Conservation (phyloP, 2,329 filamentous ascomycete genomes). For the Herpotrichia juniperi region DNA sequence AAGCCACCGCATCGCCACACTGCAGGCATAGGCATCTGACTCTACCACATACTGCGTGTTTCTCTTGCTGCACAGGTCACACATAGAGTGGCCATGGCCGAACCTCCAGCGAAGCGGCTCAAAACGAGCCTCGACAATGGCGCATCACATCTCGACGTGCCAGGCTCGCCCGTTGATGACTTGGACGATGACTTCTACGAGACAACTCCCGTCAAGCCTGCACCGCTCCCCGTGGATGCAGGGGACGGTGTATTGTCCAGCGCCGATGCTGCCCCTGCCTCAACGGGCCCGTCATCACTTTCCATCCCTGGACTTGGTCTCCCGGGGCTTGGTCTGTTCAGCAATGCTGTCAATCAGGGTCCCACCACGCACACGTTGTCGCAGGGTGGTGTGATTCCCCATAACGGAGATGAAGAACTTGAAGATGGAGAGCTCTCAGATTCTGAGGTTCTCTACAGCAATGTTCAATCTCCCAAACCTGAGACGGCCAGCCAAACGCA, state of each 20-base stretch:
- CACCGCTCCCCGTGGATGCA: slow-evolving; percentile 22
- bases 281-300: slow-evolving; percentile 24
- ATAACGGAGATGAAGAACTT: slow-evolving; percentile 22
- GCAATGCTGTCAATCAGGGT: background rate
- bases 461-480: slow-evolving; percentile 7
- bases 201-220: slow-evolving; percentile 36
- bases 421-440: slow-evolving; percentile 45
- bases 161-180: slow-evolving; percentile 47
- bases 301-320: slow-evolving; percentile 45
- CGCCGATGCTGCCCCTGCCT: slow-evolving; percentile 30
- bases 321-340: too few species aligned
- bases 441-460: slow-evolving; percentile 35
- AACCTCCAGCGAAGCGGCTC: slow-evolving; percentile 51
- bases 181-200: slow-evolving; percentile 49
- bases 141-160: slow-evolving; percentile 41
- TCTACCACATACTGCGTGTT: slow-evolving; percentile 20
- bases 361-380: background rate
- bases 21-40: slow-evolving; percentile 10
- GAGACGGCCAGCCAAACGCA: background rate
- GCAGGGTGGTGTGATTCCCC: background rate
- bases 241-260: slow-evolving; percentile 19
- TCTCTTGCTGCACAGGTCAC: slow-evolving; percentile 19
- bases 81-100: slow-evolving; percentile 29
- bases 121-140: slow-evolving; percentile 46
- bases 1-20: background rate